Conservation (phyloP, 2,329 filamentous ascomycete species). For the Aspergillus quadricinctus region DNA sequence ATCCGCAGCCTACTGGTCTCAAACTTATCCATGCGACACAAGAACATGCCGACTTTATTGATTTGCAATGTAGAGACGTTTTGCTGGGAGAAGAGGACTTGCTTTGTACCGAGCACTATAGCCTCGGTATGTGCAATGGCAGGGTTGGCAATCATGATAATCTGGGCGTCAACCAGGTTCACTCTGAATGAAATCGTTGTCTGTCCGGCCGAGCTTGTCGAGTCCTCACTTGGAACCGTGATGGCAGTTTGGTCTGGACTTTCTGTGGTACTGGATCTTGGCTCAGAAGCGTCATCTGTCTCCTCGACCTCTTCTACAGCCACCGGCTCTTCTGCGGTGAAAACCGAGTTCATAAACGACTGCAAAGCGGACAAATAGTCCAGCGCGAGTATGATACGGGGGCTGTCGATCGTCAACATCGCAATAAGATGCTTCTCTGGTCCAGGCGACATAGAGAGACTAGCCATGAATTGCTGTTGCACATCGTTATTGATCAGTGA, state of each 20-base stretch:
- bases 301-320: slow-evolving; percentile 32
- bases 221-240: slow-evolving; percentile 24
- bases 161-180: slow-evolving; percentile 92
- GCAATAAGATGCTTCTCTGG: slow-evolving; percentile 77
- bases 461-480: slow-evolving; percentile 95
- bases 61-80: slow-evolving; percentile 91
- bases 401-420: slow-evolving; percentile 90
- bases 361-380: slow-evolving; percentile 93
- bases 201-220: slow-evolving; percentile 39
- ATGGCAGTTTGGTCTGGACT: slow-evolving; percentile 22
- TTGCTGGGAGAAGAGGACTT: slow-evolving; percentile 87
- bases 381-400: slow-evolving; percentile 87
- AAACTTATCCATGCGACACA: slow-evolving; percentile 97
- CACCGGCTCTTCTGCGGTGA: slow-evolving; percentile 50
- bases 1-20: slow-evolving; percentile 87
- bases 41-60: slow-evolving; percentile 93
- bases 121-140: slow-evolving; percentile 86
- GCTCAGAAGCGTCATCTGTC: slow-evolving; percentile 33
- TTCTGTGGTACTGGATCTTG: slow-evolving; percentile 27
- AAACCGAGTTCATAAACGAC: slow-evolving; percentile 70
- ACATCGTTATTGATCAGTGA: slow-evolving; percentile 90
- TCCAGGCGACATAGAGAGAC: slow-evolving; percentile 84
- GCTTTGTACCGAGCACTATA: slow-evolving; percentile 90
- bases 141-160: slow-evolving; percentile 94
- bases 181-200: slow-evolving; percentile 84